phyloP scores from a whole-genome alignment of 2,329 filamentous ascomycete species.

The Aspergillus arachidicola region DNA sequence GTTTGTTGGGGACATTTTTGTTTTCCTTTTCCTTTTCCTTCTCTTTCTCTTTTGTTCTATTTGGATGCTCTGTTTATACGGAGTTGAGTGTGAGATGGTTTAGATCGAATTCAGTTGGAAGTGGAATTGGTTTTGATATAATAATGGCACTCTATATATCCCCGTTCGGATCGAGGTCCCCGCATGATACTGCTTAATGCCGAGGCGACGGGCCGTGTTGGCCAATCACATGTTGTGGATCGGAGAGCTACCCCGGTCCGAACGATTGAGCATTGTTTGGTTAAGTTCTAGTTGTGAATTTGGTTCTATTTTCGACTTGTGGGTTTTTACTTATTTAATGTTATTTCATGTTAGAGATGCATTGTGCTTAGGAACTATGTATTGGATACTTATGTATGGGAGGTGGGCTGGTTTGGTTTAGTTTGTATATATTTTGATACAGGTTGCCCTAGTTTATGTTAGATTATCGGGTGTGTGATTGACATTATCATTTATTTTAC shows the following conservation, averaged over 20 bases:
- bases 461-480: no score
- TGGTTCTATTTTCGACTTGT: background rate
- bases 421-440: background rate
- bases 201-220: background rate
- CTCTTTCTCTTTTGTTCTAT: no score
- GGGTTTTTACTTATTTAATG: background rate
- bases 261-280: background rate
- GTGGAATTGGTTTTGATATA: no score
- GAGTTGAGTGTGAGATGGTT: no score
- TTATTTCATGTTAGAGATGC: background rate
- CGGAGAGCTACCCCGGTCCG: background rate
- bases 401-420: background rate
- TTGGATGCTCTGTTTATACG: no score
- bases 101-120: no score
- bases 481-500: no score
- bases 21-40: background rate
- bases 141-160: no score
- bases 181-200: background rate
- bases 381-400: background rate
- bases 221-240: conserved; percentile 1
- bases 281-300: no score
- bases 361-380: background rate
- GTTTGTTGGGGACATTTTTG: background rate
- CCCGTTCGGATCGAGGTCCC: background rate
- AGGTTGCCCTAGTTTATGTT: no score